A percentile compares a stretch with the other conserved stretches of the same genome.
phyloP scores from a whole-genome alignment of 169 alveolate species.

The Eimeria acervulina region DNA sequence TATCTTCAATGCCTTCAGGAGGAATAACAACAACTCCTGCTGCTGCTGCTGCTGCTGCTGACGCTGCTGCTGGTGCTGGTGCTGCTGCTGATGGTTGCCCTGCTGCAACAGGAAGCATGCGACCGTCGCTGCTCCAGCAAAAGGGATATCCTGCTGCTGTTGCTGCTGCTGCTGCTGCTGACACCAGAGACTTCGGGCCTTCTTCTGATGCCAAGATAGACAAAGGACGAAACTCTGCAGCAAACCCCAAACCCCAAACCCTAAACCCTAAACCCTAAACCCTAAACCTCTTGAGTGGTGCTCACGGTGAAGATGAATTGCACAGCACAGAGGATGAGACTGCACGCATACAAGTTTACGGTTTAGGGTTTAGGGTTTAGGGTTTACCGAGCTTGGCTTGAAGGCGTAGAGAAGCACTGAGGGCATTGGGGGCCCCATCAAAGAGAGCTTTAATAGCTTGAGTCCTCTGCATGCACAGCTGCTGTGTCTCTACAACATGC shows the following conservation, averaged over 20 bases:
- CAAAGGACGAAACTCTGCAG: not conserved
- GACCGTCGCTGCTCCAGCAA: constrained; percentile 22
- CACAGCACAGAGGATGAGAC: too few relatives aligned
- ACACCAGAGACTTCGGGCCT: not conserved
- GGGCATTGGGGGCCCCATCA: not conserved
- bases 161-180: constrained; percentile 25
- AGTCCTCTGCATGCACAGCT: not conserved
- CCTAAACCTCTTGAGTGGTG: too few relatives aligned
- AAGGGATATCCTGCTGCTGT: constrained; percentile 13
- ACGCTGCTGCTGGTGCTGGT: constrained; percentile 3
- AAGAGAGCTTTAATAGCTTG: not conserved
- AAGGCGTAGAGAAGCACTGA: not conserved
- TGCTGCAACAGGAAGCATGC: not conserved
- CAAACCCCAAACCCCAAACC: too few relatives aligned
- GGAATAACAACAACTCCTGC: not conserved
- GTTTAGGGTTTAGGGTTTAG: constrained; percentile 11
- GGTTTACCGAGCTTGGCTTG: constrained; percentile 27
- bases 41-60: constrained; percentile 6
- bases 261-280: too few relatives aligned
- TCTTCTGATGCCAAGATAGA: not conserved
- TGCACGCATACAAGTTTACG: not conserved
- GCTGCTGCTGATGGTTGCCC: constrained; percentile 8
- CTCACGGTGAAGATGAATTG: too few relatives aligned
- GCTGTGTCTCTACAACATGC: not conserved
- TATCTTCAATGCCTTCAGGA: constrained; percentile 2